phyloP scores from a whole-genome alignment of 2,329 filamentous ascomycete species.

The Aspergillus thermomutatus region DNA sequence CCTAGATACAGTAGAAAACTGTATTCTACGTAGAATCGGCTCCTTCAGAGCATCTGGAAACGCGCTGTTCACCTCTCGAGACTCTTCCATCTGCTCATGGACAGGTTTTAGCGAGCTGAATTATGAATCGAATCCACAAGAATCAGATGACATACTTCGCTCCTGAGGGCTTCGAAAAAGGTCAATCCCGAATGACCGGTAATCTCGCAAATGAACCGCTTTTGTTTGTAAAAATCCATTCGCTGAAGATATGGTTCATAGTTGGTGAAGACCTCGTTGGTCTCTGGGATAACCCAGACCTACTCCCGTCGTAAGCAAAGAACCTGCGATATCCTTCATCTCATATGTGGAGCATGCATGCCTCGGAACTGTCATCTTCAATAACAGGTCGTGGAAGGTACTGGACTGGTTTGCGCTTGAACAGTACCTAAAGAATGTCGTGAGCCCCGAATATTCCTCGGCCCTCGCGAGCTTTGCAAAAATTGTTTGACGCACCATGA shows the following conservation, averaged over 20 bases:
- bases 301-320: constrained; percentile 38
- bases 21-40: constrained; percentile 83
- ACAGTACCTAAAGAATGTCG: constrained; percentile 67
- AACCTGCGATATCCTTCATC: constrained; percentile 4
- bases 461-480: neutral
- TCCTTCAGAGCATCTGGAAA: constrained; percentile 91
- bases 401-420: constrained; percentile 92
- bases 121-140: constrained; percentile 2
- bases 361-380: constrained; percentile 79
- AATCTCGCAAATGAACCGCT: constrained; percentile 91
- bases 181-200: constrained; percentile 87
- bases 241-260: constrained; percentile 86
- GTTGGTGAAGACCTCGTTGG: constrained; percentile 81
- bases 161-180: constrained; percentile 89
- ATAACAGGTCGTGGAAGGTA: constrained; percentile 69
- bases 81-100: constrained; percentile 63
- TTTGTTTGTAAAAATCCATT: constrained; percentile 92
- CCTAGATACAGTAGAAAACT: constrained; percentile 83
- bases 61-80: constrained; percentile 81
- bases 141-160: constrained; percentile 64
- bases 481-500: constrained; percentile 29
- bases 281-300: constrained; percentile 90
- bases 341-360: constrained; percentile 42
- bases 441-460: constrained; percentile 15
- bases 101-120: constrained; percentile 2